Conservation (phyloP, 1,139 yeast species). For the Kodamaea ohmeri region DNA sequence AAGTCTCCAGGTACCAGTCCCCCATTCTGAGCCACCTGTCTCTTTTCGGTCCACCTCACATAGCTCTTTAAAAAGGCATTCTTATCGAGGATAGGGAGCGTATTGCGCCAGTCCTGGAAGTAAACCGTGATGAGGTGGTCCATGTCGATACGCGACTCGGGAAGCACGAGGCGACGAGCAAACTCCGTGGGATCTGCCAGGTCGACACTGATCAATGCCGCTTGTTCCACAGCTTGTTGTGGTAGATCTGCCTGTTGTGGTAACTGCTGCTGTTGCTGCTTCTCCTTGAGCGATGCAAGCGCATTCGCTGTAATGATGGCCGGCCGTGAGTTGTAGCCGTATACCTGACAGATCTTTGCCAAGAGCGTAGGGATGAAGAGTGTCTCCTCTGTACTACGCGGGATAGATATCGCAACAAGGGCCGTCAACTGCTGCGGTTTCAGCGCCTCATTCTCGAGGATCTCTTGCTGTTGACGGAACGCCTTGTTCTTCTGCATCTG, state of each 20-base stretch:
- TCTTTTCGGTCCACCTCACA: conserved; percentile 35
- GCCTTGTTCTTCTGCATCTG: conserved; percentile 44
- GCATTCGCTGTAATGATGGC: conserved; percentile 68
- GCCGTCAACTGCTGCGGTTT: conserved; percentile 57
- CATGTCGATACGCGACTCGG: conserved; percentile 50
- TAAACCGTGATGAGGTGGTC: conserved; percentile 58
- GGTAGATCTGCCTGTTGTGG: no score
- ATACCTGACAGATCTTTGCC: conserved; percentile 64
- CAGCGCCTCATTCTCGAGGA: conserved; percentile 31
- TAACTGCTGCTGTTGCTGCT: no score
- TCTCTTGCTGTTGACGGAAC: conserved; percentile 21
- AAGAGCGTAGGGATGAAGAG: conserved; percentile 67
- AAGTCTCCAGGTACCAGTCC: no score
- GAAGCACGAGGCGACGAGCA: conserved; percentile 47
- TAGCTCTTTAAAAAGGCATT: conserved; percentile 62
- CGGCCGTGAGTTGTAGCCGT: conserved; percentile 68
- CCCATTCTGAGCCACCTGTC: no score
- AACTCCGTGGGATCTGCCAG: conserved; percentile 24
- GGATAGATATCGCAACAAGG: conserved; percentile 69
- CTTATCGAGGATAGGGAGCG: conserved; percentile 68
- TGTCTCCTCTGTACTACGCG: conserved; percentile 76
- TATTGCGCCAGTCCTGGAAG: conserved; percentile 77
- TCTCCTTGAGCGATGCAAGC: conserved; percentile 63
- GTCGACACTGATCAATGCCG: not conserved
- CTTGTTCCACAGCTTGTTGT: not conserved